These are phyloP conservation scores for Xylaria sp. DNA, from an alignment of 2,329 filamentous ascomycete species.

Conservation along the genomic window DNA sequence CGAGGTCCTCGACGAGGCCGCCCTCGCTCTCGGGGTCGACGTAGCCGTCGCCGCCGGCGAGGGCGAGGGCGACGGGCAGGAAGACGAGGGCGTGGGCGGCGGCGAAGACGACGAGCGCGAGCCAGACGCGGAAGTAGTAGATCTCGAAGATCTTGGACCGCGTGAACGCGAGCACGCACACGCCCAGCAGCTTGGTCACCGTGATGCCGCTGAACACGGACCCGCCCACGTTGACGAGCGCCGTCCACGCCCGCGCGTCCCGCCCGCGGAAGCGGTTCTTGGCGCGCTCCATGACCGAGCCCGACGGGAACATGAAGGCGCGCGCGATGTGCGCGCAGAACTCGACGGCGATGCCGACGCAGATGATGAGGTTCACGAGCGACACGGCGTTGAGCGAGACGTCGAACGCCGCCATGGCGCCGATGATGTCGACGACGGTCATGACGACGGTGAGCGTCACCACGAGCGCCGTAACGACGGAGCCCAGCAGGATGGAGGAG, in stretches of 20 bases:
- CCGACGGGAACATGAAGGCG: constrained; percentile 91
- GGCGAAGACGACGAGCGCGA: constrained; percentile 87
- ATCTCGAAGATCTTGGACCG: constrained; percentile 98
- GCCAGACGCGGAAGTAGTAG: constrained; percentile 98
- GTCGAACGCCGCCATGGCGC: constrained; percentile 85
- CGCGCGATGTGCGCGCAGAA: constrained; percentile 97
- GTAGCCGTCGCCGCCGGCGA: constrained; percentile 86
- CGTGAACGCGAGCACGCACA: constrained; percentile 91
- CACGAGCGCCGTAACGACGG: constrained; percentile 76
- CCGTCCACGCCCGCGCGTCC: constrained; percentile 88
- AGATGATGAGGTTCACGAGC: constrained; percentile 95
- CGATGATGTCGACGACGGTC: constrained; percentile 92
- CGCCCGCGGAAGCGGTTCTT: constrained; percentile 77
- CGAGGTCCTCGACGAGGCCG: constrained; percentile 86
- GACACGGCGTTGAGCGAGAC: constrained; percentile 95
- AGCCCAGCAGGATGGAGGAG: constrained; percentile 80
- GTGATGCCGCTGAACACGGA: constrained; percentile 97
- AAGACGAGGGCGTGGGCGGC: constrained; percentile 88
- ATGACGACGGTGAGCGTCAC: constrained; percentile 88
- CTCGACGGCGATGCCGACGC: constrained; percentile 93
- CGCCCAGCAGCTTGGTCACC: constrained; percentile 90
- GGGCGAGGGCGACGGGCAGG: constrained; percentile 83
- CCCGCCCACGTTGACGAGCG: constrained; percentile 90
- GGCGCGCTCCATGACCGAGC: constrained; percentile 78
- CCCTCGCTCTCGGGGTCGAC: constrained; percentile 85